These are phyloP conservation scores for Puccinia triticina DNA, from an alignment of 1,284 basidiomycete genomes.

Conservation along the genomic window DNA sequence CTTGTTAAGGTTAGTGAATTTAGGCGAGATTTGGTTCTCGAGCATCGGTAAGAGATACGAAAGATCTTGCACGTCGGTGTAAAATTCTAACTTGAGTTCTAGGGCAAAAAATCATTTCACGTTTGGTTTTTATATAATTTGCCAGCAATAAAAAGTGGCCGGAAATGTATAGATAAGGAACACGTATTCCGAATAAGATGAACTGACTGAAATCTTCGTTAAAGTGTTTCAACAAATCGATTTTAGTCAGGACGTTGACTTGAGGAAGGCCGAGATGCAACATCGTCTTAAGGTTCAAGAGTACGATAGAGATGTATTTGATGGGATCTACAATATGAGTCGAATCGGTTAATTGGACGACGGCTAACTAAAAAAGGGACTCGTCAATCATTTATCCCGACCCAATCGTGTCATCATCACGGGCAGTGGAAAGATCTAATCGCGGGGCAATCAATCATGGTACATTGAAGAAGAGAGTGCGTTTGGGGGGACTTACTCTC, in stretches of 20 bases:
- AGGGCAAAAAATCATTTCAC: conserved; percentile 9
- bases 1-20: conserved; percentile 77
- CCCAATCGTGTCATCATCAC: neutral
- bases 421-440: no score
- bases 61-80: conserved; percentile 96
- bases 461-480: neutral
- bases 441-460: neutral
- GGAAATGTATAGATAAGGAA: neutral
- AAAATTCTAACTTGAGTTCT: conserved; percentile 98
- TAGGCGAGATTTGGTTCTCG: conserved; percentile 55
- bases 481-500: conserved; percentile 68
- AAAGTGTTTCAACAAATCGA: conserved; percentile 77
- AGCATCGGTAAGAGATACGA: conserved; percentile 81
- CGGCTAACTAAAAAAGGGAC: conserved; percentile 71
- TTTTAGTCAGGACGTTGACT: conserved; percentile 93
- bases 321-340: conserved; percentile 94
- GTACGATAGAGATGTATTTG: conserved; percentile 89
- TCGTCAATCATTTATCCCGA: neutral
- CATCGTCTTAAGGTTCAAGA: conserved; percentile 93
- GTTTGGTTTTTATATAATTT: neutral
- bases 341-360: conserved; percentile 92
- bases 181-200: neutral
- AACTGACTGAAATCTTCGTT: conserved; percentile 79
- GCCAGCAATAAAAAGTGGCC: neutral
- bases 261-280: conserved; percentile 96